Evolutionary conservation across 129 eudicot genomes (phyloP).

Genomic region (Logfia minima): DNA sequence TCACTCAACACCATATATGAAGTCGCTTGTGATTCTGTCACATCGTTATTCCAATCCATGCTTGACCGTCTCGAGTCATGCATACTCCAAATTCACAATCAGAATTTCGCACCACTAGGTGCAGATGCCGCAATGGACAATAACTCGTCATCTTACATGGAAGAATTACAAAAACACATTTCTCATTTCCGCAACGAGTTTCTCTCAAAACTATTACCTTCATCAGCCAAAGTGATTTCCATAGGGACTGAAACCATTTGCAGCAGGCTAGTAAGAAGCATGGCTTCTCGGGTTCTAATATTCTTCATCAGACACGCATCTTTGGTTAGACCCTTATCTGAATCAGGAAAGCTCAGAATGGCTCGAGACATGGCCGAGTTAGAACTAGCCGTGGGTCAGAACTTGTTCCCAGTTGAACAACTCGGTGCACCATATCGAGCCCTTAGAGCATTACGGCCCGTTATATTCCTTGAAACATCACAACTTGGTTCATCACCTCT

Average conservation of each 20-base stretch:
- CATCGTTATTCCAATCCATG: slow-evolving; percentile 87
- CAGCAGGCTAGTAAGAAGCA: slow-evolving; percentile 70
- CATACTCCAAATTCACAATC: slow-evolving; percentile 81
- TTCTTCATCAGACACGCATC: slow-evolving; percentile 85
- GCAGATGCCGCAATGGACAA: slow-evolving; percentile 79
- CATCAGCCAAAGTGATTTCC: slow-evolving; percentile 49
- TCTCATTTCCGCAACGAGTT: slow-evolving; percentile 74
- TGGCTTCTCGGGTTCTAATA: slow-evolving; percentile 86
- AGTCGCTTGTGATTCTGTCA: slow-evolving; percentile 82
- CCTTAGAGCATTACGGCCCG: slow-evolving; percentile 86
- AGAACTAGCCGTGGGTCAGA: slow-evolving; percentile 86
- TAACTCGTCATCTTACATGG: slow-evolving; percentile 91
- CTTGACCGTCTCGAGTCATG: slow-evolving; percentile 82
- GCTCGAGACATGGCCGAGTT: slow-evolving; percentile 96
- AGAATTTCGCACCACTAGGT: slow-evolving; percentile 59
- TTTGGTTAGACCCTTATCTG: slow-evolving; percentile 81
- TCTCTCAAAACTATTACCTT: slow-evolving; percentile 68
- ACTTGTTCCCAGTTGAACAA: slow-evolving; percentile 86
- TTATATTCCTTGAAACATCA: slow-evolving; percentile 77
- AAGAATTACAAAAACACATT: slow-evolving; percentile 74
- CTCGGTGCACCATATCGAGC: slow-evolving; percentile 97
- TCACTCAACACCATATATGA: slow-evolving; percentile 72
- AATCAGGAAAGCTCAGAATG: slow-evolving; percentile 91
- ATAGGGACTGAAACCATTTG: slow-evolving; percentile 67
- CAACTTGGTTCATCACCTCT: slow-evolving; percentile 74